Percentiles rank a stretch among this genome's conserved stretches.
phyloP scores from a whole-genome alignment of 192 early-diverging fungal species.

The Phlyctochytrium bullatum region DNA sequence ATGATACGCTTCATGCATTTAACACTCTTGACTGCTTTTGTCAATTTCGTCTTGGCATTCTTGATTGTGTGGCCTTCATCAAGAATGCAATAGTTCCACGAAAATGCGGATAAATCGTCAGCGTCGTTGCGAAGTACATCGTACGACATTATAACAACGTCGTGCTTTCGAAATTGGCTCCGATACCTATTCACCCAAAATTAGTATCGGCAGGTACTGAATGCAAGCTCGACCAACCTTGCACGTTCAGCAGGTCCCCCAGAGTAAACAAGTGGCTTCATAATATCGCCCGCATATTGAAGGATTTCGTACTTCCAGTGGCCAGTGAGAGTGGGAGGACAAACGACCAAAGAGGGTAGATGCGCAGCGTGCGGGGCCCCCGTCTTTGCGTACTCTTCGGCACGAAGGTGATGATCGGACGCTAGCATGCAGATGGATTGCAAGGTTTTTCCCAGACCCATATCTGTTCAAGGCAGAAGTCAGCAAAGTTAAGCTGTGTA shows the following conservation, averaged over 20 bases:
- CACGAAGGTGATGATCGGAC: conserved; percentile 78
- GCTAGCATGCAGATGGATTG: conserved; percentile 96
- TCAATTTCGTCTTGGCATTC: conserved; percentile 91
- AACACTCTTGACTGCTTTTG: conserved; percentile 87
- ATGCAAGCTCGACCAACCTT: conserved; percentile 34
- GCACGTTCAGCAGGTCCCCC: conserved; percentile 78
- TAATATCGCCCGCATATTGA: conserved; percentile 65
- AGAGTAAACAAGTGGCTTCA: conserved; percentile 82
- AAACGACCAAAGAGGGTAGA: conserved; percentile 87
- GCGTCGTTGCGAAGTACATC: conserved; percentile 96
- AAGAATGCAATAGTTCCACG: conserved; percentile 94
- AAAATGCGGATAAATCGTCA: conserved; percentile 64
- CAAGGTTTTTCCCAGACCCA: conserved; percentile 97
- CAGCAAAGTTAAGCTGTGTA: not conserved
- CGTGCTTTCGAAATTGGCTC: conserved; percentile 58
- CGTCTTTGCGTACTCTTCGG: conserved; percentile 50
- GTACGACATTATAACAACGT: conserved; percentile 92
- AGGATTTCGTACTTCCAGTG: conserved; percentile 96
- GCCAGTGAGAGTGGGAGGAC: conserved; percentile 90
- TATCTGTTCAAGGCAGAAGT: conserved; percentile 63
- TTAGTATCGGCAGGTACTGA: not conserved
- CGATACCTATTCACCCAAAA: conserved; percentile 37
- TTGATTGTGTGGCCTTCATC: conserved; percentile 99
- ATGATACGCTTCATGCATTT: conserved; percentile 86
- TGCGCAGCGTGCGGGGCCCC: conserved; percentile 63